These are phyloP conservation scores for Penicillium paxilli DNA, from an alignment of 495 filamentous ascomycete genomes.

Conservation along the genomic window DNA sequence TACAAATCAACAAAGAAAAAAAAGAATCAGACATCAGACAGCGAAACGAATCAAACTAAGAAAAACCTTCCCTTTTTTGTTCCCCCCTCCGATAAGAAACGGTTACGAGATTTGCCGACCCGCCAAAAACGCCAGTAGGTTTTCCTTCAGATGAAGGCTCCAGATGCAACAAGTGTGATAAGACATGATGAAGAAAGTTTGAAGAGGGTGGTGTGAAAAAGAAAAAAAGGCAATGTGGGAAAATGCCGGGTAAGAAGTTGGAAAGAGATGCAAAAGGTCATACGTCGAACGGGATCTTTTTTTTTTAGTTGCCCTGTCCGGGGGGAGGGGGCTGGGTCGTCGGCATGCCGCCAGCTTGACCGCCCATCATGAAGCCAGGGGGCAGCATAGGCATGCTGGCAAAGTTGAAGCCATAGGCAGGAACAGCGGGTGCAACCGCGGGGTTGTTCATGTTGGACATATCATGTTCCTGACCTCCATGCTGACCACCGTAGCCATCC, in stretches of 20 bases:
- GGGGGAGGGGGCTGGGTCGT: constrained; percentile 46
- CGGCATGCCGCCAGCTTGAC: constrained; percentile 33
- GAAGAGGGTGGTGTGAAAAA: not conserved
- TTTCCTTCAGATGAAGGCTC: not conserved
- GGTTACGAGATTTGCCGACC: not conserved
- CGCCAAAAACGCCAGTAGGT: constrained; percentile 7
- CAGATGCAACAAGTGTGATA: constrained; percentile 6
- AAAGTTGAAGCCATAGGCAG: constrained; percentile 66
- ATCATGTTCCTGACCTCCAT: constrained; percentile 30
- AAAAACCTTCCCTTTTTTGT: not conserved
- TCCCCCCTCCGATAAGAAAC: too few species aligned
- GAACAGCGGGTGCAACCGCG: constrained; percentile 61
- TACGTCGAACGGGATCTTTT: not conserved
- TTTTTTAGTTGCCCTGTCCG: constrained; percentile 39
- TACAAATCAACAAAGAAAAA: not conserved
- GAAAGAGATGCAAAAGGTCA: not conserved
- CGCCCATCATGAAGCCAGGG: constrained; percentile 61
- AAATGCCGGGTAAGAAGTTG: not conserved
- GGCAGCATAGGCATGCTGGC: constrained; percentile 70
- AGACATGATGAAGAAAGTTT: not conserved
- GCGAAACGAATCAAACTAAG: not conserved
- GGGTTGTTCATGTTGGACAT: constrained; percentile 50
- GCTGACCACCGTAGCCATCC: constrained; percentile 40
- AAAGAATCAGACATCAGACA: too few species aligned
- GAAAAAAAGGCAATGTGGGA: constrained; percentile 12